Evolutionary conservation across 192 early-diverging fungal genomes (phyloP).

Genomic region (Coemansia sp.): DNA sequence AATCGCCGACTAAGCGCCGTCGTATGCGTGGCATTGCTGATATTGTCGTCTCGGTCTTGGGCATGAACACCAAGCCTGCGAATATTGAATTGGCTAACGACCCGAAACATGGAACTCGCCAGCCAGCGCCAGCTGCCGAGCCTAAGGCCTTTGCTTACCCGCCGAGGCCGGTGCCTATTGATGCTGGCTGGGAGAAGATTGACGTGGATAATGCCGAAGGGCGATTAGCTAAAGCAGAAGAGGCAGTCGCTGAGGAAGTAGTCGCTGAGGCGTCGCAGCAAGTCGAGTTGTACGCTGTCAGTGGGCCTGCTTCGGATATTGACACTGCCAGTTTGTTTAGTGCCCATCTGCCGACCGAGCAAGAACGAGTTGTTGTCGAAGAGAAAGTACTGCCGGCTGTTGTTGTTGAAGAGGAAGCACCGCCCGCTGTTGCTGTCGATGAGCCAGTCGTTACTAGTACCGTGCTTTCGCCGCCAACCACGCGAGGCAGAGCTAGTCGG

Average conservation of each 20-base stretch:
- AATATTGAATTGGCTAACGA: not conserved
- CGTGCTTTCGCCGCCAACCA: slow-evolving; percentile 3
- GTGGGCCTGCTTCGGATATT: not conserved
- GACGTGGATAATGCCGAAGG: slow-evolving; percentile 6
- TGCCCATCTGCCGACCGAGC: not conserved
- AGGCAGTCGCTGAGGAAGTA: not conserved
- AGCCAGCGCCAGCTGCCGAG: not conserved
- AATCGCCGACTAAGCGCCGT: slow-evolving; percentile 2
- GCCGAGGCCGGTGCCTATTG: slow-evolving; percentile 41
- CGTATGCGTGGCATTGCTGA: slow-evolving; percentile 11
- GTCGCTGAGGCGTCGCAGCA: slow-evolving; percentile 9
- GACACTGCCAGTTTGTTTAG: not conserved
- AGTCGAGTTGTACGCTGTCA: slow-evolving; percentile 16
- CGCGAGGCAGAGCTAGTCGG: slow-evolving; percentile 5
- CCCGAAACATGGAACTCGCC: not conserved
- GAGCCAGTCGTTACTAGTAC: not conserved
- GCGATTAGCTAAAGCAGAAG: not conserved
- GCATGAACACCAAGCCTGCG: not conserved
- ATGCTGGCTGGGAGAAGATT: slow-evolving; percentile 40
- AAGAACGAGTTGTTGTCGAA: not conserved
- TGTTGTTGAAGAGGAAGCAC: too few species aligned
- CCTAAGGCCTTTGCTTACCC: slow-evolving; percentile 22
- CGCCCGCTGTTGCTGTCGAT: not conserved
- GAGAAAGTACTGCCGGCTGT: not conserved
- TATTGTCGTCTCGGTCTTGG: not conserved